phyloP scores from a whole-genome alignment of 192 early-diverging fungal genomes.

The Gryganskiella cystojenkinii region DNA sequence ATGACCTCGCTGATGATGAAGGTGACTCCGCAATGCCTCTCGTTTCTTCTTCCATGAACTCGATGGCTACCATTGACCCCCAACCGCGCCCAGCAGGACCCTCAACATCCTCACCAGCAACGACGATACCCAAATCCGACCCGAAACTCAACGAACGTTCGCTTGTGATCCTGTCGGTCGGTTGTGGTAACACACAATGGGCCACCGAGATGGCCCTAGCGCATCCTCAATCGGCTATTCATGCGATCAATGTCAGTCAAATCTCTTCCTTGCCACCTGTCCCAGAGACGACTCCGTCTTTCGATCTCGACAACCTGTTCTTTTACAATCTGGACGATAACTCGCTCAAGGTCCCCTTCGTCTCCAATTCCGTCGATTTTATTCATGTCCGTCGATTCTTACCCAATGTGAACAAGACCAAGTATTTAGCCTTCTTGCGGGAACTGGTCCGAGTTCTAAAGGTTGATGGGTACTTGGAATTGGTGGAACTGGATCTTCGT shows the following conservation, averaged over 20 bases:
- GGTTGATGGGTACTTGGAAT: conserved; percentile 41
- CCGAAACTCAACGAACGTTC: conserved; percentile 28
- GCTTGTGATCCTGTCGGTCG: conserved; percentile 44
- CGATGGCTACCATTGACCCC: too few relatives aligned
- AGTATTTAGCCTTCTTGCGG: conserved; percentile 37
- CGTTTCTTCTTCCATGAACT: too few relatives aligned
- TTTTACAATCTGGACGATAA: conserved; percentile 53
- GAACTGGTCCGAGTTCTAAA: conserved; percentile 45
- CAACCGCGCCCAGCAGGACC: background rate
- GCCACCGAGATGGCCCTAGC: conserved; percentile 50
- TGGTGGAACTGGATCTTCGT: conserved; percentile 45
- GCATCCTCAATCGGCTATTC: conserved; percentile 47
- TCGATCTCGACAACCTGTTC: conserved; percentile 50
- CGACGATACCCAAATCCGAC: background rate
- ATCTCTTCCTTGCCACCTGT: conserved; percentile 30
- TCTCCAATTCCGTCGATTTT: conserved; percentile 50
- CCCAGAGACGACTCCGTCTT: conserved; percentile 34
- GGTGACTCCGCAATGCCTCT: too few relatives aligned
- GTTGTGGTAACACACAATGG: conserved; percentile 48
- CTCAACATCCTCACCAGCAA: conserved; percentile 15
- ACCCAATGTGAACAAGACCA: conserved; percentile 51
- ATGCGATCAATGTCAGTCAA: conserved; percentile 52
- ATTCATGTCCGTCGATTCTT: conserved; percentile 48
- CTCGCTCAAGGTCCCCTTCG: conserved; percentile 37
- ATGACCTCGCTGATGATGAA: background rate